A percentile compares a stretch with the other conserved stretches of the same genome.
Conservation (phyloP, 2,329 filamentous ascomycete species). For the Septoria linicola region DNA sequence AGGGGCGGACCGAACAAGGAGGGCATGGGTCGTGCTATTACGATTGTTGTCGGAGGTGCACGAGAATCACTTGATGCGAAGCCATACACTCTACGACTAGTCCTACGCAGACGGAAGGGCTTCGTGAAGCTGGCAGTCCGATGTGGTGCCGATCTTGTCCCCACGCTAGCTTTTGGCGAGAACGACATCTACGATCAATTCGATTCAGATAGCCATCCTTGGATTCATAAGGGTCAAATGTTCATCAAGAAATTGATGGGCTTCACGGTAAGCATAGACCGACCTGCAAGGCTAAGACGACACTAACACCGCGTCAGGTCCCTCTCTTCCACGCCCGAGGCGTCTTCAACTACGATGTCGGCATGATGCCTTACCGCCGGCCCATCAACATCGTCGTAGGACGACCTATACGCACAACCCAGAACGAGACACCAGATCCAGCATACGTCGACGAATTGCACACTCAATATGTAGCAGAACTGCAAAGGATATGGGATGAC, state of each 20-base stretch:
- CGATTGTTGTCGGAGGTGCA: conserved; percentile 91
- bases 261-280: conserved; percentile 87
- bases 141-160: conserved; percentile 89
- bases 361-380: conserved; percentile 87
- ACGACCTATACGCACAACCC: conserved; percentile 69
- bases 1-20: conserved; percentile 73
- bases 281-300: too few species aligned
- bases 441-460: conserved; percentile 80
- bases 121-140: conserved; percentile 92
- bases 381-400: conserved; percentile 89
- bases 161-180: conserved; percentile 89
- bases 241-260: conserved; percentile 81
- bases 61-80: conserved; percentile 87
- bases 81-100: conserved; percentile 72
- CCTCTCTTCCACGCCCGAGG: conserved; percentile 86
- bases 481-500: conserved; percentile 69
- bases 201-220: conserved; percentile 70
- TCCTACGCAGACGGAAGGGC: conserved; percentile 81
- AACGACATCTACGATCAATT: conserved; percentile 95
- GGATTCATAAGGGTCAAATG: conserved; percentile 78
- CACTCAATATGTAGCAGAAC: conserved; percentile 70
- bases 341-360: conserved; percentile 97
- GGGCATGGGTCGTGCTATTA: conserved; percentile 92
- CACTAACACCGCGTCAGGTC: too few species aligned
- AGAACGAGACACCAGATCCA: conserved; percentile 64